These are phyloP conservation scores for Pseudomicrostroma phylloplanum DNA, from an alignment of 1,284 basidiomycete species.

Conservation along the genomic window DNA sequence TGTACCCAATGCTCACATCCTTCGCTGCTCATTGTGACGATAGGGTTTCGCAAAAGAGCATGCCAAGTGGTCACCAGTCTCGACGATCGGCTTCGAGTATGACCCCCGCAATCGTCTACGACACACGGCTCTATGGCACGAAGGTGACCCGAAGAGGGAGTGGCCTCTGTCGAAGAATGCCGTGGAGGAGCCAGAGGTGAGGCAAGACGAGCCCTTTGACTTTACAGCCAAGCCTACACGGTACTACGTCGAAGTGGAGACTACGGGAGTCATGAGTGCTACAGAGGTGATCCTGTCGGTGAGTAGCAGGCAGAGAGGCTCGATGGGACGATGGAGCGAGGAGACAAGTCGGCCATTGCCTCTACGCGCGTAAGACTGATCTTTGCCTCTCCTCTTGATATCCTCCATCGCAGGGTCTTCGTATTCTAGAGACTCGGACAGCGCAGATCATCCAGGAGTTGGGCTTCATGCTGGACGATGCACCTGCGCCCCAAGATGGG, in stretches of 20 bases:
- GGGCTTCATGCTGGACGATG: conserved; percentile 36
- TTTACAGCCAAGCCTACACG: conserved; percentile 36
- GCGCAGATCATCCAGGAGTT: conserved; percentile 48
- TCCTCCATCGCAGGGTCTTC: conserved; percentile 25
- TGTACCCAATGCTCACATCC: neutral
- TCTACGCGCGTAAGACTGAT: neutral
- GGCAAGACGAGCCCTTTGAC: conserved; percentile 41
- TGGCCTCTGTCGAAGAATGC: conserved; percentile 47
- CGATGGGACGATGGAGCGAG: neutral
- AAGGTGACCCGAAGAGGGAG: conserved; percentile 54
- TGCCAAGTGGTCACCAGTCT: conserved; percentile 96
- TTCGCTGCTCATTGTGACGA: conserved; percentile 53
- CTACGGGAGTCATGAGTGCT: conserved; percentile 41
- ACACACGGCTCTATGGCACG: conserved; percentile 94
- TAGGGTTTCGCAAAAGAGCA: conserved; percentile 91
- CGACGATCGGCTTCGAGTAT: conserved; percentile 93
- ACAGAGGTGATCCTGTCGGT: conserved; percentile 46
- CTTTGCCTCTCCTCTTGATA: neutral
- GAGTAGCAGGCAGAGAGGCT: conserved; percentile 12
- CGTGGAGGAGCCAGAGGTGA: conserved; percentile 29
- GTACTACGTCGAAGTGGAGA: conserved; percentile 50
- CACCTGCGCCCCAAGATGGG: neutral
- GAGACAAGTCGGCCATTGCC: no score
- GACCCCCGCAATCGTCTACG: conserved; percentile 95
- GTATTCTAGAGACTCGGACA: conserved; percentile 40